A percentile compares a stretch with the other conserved stretches of the same genome.
These are phyloP conservation scores for Saccharomyces paradoxus DNA, from an alignment of 805 yeast species.

Conservation along the genomic window DNA sequence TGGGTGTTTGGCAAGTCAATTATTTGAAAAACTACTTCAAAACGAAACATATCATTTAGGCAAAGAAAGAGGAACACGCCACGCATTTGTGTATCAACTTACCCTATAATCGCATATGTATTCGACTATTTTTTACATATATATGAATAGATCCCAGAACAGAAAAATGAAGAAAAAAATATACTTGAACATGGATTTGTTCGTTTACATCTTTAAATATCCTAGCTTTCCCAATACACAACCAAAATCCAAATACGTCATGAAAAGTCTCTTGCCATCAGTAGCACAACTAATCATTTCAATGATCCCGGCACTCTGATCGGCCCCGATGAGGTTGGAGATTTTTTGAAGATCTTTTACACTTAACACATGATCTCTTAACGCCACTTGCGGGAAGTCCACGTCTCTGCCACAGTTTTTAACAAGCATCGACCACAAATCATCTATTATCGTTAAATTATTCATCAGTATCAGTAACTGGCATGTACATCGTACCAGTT, in stretches of 20 bases:
- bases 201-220: conserved; percentile 24
- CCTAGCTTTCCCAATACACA: conserved; percentile 43
- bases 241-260: conserved; percentile 42
- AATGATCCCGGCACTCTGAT: conserved; percentile 28
- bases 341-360: conserved; percentile 33
- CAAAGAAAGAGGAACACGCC: background rate
- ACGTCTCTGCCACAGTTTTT: conserved; percentile 20
- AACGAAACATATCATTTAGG: conserved; percentile 64
- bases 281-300: conserved; percentile 42
- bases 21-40: conserved; percentile 90
- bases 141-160: background rate
- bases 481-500: conserved; percentile 34
- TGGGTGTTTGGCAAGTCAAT: conserved; percentile 88
- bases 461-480: conserved; percentile 35
- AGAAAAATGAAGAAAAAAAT: background rate
- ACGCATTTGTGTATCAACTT: background rate
- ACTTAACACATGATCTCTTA: conserved; percentile 25
- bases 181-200: background rate
- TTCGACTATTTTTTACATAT: background rate
- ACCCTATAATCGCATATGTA: background rate
- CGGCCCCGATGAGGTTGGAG: conserved; percentile 29
- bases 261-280: conserved; percentile 29
- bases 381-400: conserved; percentile 14
- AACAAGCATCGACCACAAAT: conserved; percentile 36
- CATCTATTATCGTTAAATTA: conserved; percentile 31